Percentiles rank a stretch among this genome's conserved stretches.
phyloP scores from a whole-genome alignment of 2,329 filamentous ascomycete genomes.

The Rasamsonia emersonii region DNA sequence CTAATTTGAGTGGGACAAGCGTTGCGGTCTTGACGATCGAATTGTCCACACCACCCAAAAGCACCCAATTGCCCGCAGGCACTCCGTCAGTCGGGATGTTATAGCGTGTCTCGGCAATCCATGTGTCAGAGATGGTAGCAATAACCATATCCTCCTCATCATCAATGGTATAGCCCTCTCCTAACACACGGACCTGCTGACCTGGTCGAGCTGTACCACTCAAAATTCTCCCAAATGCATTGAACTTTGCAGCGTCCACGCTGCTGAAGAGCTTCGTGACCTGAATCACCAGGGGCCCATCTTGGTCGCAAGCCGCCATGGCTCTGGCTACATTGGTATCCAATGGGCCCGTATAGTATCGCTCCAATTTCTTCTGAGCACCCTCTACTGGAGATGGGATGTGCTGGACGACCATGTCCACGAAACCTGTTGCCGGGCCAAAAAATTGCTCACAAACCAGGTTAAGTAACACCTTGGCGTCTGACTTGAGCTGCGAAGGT shows the following conservation, averaged over 20 bases:
- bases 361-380: slow-evolving; percentile 65
- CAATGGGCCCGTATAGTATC: slow-evolving; percentile 84
- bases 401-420: slow-evolving; percentile 90
- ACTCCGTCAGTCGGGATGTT: slow-evolving; percentile 86
- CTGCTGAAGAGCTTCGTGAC: slow-evolving; percentile 91
- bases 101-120: slow-evolving; percentile 87
- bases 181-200: slow-evolving; percentile 78
- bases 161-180: slow-evolving; percentile 90
- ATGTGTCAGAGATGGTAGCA: slow-evolving; percentile 75
- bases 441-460: slow-evolving; percentile 95
- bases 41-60: slow-evolving; percentile 91
- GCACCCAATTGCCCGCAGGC: slow-evolving; percentile 84
- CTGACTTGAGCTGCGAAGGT: slow-evolving; percentile 81
- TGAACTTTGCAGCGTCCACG: slow-evolving; percentile 80
- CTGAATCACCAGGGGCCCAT: slow-evolving; percentile 85
- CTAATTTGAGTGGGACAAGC: slow-evolving; percentile 68
- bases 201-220: slow-evolving; percentile 81
- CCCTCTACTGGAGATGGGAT: slow-evolving; percentile 78
- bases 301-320: slow-evolving; percentile 75
- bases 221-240: slow-evolving; percentile 83
- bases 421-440: slow-evolving; percentile 77
- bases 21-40: slow-evolving; percentile 98
- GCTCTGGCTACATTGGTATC: slow-evolving; percentile 72
- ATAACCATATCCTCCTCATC: slow-evolving; percentile 96
- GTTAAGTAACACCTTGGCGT: slow-evolving; percentile 81